Evolutionary conservation across 2,329 filamentous ascomycete genomes (phyloP).

Genomic region (Byssochlamys sp.): DNA sequence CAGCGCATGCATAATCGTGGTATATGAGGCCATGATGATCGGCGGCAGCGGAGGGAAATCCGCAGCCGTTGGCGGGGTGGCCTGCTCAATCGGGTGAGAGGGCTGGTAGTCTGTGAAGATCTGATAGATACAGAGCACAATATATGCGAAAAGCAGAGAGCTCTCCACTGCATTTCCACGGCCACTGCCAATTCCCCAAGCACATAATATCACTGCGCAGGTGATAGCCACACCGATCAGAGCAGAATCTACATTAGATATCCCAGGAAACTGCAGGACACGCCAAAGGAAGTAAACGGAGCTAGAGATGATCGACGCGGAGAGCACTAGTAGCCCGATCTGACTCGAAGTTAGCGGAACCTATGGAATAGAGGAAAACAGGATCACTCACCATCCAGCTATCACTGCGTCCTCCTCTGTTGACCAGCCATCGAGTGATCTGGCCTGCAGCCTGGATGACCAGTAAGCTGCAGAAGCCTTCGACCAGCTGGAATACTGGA

Average conservation of each 20-base stretch:
- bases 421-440: conserved; percentile 89
- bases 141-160: conserved; percentile 88
- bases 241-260: conserved; percentile 83
- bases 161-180: conserved; percentile 92
- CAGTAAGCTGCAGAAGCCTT: conserved; percentile 91
- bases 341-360: conserved; percentile 28
- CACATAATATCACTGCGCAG: conserved; percentile 82
- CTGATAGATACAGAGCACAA: conserved; percentile 97
- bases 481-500: conserved; percentile 83
- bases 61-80: conserved; percentile 38
- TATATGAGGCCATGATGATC: conserved; percentile 97
- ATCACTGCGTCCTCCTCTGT: conserved; percentile 75
- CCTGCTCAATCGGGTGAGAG: conserved; percentile 53
- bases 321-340: conserved; percentile 80
- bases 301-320: conserved; percentile 83
- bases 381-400: conserved; percentile 76
- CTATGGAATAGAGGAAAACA: not conserved
- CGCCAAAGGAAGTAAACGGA: conserved; percentile 94
- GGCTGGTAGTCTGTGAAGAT: conserved; percentile 98
- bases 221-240: conserved; percentile 89
- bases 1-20: conserved; percentile 74
- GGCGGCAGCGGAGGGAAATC: conserved; percentile 94
- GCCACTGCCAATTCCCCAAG: conserved; percentile 86
- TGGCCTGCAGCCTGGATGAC: conserved; percentile 93
- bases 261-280: conserved; percentile 83